Evolutionary conservation across 2,329 filamentous ascomycete genomes (phyloP).

Genomic region (Aspergillus unguis): DNA sequence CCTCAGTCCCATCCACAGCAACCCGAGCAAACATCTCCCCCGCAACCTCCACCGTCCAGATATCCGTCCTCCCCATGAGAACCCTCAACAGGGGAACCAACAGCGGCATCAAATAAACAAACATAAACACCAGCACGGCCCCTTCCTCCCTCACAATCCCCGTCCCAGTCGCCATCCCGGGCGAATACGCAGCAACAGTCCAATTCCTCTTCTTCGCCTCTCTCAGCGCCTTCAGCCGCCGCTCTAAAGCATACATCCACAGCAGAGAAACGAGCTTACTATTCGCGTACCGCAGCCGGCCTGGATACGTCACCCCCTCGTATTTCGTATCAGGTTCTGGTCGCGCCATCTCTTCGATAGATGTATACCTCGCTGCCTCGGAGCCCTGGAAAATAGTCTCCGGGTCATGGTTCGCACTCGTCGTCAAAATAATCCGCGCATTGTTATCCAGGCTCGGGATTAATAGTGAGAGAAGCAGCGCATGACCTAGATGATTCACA

Average conservation of each 20-base stretch:
- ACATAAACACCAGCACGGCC: neutral
- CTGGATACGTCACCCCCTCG: conserved; percentile 26
- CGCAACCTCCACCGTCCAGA: neutral
- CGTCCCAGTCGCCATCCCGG: conserved; percentile 5
- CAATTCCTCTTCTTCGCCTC: conserved; percentile 24
- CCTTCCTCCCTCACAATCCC: neutral
- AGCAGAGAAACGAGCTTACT: conserved; percentile 50
- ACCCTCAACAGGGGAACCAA: neutral
- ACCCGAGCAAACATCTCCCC: conserved; percentile 24
- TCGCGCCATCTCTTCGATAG: conserved; percentile 46
- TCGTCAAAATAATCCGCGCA: conserved; percentile 45
- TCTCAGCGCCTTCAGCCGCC: conserved; percentile 20
- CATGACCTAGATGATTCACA: conserved; percentile 51
- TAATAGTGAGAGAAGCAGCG: conserved; percentile 50
- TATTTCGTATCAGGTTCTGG: conserved; percentile 23
- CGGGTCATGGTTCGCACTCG: conserved; percentile 50
- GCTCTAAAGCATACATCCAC: conserved; percentile 47
- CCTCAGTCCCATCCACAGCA: conserved; percentile 32
- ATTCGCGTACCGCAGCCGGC: conserved; percentile 43
- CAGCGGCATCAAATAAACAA: neutral
- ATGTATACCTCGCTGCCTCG: conserved; percentile 32
- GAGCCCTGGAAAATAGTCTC: conserved; percentile 43
- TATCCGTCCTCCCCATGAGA: neutral
- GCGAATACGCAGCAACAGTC: neutral
- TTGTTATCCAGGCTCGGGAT: conserved; percentile 37